Base-by-base conservation (phyloP, 805 yeast species). In the Wickerhamomyces ciferrii region DNA sequence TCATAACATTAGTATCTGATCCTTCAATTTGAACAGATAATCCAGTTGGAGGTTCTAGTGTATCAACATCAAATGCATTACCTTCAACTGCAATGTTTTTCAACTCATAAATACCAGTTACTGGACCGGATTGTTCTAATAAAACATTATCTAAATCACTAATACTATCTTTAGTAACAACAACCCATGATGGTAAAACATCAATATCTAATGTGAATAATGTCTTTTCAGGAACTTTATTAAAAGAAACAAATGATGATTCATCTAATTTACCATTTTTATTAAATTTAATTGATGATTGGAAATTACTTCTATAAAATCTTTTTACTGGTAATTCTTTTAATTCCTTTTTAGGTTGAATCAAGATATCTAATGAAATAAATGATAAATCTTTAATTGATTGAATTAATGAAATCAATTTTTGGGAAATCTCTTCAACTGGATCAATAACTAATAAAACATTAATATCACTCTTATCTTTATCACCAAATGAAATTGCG, bases 391-490 rank as follows among this genome's bases (percentile, higher is more conserved):
- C 61, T 29, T 63, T 61, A 9, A 84, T 51, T 0, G 76, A 53
- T n/a, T 69, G 61, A 10, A 69, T 54, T 17, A 85, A 59, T 0
- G 84, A 67, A 0, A 84, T 53, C 9, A 81, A 56, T 42, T 76
- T 78, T 56, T 88, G 98, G 0, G 95, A 76, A 15, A 67, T 55
- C 53, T 85, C 91, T 48, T 78, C 76, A 2, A 81, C 62, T 1
- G 98, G 97, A 60, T 94, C 90, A 36, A 87, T 56, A 1, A 86
- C 63, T 0, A 86, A 67, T 5, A 78, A 62, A 5, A 90, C 56
- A 49, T 84, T 84, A 19, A 89, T 59, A 17, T 65, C 62, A 29
- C 75, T 70, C 2, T 58, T 46, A 0, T 53, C 48, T 1, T 52
- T 52, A 8, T 54, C 53, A 10, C 60, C 62, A 34, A 53, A 56